A percentile compares a stretch with the other conserved stretches of the same genome.
phyloP scores from a whole-genome alignment of 2,329 filamentous ascomycete species.

The Fusarium armeniacum region DNA sequence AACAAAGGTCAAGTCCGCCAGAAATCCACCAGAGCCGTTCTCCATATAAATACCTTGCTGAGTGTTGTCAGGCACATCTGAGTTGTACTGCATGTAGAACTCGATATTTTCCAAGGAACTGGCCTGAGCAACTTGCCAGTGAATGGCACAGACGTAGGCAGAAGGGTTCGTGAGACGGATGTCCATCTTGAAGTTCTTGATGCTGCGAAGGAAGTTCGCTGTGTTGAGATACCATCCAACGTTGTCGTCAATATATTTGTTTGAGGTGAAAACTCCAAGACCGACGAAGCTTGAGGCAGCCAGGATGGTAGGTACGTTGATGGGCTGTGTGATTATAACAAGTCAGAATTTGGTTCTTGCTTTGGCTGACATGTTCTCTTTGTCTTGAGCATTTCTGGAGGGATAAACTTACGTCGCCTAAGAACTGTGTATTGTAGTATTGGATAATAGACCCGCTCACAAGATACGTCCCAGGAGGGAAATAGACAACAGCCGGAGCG shows the following conservation, averaged over 20 bases:
- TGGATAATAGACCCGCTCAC: constrained; percentile 69
- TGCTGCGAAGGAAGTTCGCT: constrained; percentile 74
- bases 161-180: constrained; percentile 51
- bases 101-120: constrained; percentile 66
- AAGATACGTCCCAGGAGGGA: constrained; percentile 66
- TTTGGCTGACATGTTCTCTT: no score
- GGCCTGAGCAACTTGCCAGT: constrained; percentile 74
- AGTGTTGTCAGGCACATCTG: constrained; percentile 41
- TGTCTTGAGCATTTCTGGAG: no score
- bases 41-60: constrained; percentile 50
- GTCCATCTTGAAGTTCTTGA: constrained; percentile 76
- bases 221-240: constrained; percentile 55
- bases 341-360: no score
- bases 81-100: constrained; percentile 58
- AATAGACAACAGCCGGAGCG: constrained; percentile 47
- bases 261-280: constrained; percentile 59
- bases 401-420: constrained; percentile 50
- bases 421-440: constrained; percentile 74
- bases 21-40: constrained; percentile 57
- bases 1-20: constrained; percentile 73
- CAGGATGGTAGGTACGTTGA: constrained; percentile 10
- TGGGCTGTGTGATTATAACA: neutral
- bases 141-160: constrained; percentile 61
- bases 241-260: constrained; percentile 53
- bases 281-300: constrained; percentile 61